These are phyloP conservation scores for Pseudocercospora ulei DNA, from an alignment of 2,329 filamentous ascomycete species.

Conservation along the genomic window DNA sequence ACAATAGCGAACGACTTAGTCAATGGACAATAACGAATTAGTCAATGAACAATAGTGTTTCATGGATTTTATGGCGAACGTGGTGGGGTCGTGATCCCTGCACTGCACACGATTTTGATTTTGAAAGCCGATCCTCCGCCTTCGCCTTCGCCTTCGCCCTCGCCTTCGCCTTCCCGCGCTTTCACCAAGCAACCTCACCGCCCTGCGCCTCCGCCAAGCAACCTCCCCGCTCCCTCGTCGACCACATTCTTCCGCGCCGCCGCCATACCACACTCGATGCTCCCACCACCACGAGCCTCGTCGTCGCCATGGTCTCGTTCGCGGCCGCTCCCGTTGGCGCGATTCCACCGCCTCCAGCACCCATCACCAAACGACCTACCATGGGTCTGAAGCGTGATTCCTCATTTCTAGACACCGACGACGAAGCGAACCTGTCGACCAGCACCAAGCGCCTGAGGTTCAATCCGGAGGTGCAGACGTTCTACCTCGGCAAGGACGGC, in stretches of 20 bases:
- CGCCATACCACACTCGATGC: neutral
- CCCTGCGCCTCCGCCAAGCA: too few relatives aligned
- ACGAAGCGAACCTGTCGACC: constrained; percentile 31
- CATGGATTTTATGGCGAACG: too few relatives aligned
- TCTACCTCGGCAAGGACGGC: constrained; percentile 39
- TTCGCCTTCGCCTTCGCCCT: too few relatives aligned
- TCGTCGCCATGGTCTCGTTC: constrained; percentile 32
- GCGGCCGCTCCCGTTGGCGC: constrained; percentile 24
- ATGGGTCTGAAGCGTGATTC: constrained; percentile 34
- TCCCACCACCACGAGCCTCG: neutral
- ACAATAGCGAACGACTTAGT: too few relatives aligned
- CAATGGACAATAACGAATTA: too few relatives aligned
- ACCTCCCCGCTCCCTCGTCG: neutral
- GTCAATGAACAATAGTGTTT: too few relatives aligned
- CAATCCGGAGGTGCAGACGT: constrained; percentile 41
- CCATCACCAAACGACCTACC: constrained; percentile 29
- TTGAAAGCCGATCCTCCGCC: too few relatives aligned
- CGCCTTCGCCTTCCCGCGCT: too few relatives aligned
- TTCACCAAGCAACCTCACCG: too few relatives aligned
- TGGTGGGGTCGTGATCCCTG: too few relatives aligned
- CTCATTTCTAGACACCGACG: constrained; percentile 34
- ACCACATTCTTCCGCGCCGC: constrained; percentile 4
- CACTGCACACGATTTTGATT: too few relatives aligned
- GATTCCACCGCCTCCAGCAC: constrained; percentile 32
- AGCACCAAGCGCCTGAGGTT: constrained; percentile 42